Evolutionary conservation across 768 basidiomycete genomes (phyloP).

Genomic region (Termitomyces sp.): DNA sequence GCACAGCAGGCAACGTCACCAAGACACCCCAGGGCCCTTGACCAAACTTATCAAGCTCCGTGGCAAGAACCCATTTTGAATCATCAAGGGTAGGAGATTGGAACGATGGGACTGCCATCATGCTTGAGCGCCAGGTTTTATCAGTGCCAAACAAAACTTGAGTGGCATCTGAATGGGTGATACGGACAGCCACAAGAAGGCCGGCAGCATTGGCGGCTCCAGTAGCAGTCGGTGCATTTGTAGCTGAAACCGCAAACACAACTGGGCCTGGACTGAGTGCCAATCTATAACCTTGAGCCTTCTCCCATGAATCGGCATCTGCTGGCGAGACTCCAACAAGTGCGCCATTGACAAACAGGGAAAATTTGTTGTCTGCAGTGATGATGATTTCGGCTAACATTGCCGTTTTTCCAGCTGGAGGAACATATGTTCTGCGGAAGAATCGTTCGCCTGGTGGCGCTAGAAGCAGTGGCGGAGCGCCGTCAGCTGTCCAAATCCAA

Average conservation of each 20-base stretch:
- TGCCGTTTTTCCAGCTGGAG: constrained; percentile 8
- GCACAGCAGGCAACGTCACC: constrained; percentile 6
- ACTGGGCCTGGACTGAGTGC: constrained; percentile 9
- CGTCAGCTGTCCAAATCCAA: constrained; percentile 14
- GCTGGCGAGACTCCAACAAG: constrained; percentile 3
- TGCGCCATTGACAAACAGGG: constrained; percentile 9
- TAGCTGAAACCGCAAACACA: constrained; percentile 10
- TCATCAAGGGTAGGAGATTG: constrained; percentile 9
- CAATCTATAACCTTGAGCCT: constrained; percentile 11
- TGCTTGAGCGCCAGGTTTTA: constrained; percentile 4
- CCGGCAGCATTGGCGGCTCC: constrained; percentile 8
- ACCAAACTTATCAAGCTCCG: constrained; percentile 7
- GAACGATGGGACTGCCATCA: constrained; percentile 1
- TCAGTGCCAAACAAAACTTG: constrained; percentile 6
- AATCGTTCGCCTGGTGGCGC: constrained; percentile 6
- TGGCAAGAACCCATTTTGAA: constrained; percentile 7
- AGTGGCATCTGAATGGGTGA: constrained; percentile 11
- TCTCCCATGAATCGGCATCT: constrained; percentile 3
- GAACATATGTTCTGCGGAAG: constrained; percentile 9
- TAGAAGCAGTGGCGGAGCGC: neutral
- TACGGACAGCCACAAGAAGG: constrained; percentile 10
- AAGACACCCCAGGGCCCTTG: constrained; percentile 2
- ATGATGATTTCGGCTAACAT: constrained; percentile 10
- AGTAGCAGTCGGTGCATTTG: constrained; percentile 1
- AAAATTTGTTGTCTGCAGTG: constrained; percentile 9